Base-by-base conservation (phyloP, 2,329 filamentous ascomycete genomes). In the Aspergillus viridinutans region DNA sequence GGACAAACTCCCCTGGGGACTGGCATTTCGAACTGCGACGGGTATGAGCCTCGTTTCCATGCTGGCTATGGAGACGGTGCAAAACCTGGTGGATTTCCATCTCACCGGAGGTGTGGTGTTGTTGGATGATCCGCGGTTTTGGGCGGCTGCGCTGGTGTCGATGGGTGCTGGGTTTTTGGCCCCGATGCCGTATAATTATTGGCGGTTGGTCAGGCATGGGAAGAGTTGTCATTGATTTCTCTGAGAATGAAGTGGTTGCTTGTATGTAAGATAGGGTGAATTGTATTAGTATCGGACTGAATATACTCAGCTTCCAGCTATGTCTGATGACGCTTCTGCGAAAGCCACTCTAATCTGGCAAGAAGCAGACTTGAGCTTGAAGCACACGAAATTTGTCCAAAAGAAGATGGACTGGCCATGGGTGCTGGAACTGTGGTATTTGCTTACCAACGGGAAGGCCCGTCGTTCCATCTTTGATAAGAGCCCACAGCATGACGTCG, bases 21-120 rank as follows among this genome's bases (percentile, higher is more conserved):
- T 62, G 0, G 82, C 83, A 0, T 74, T 72, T 2, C 79, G 73
- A 48, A 84, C 82, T 0, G 83, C 83, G 0, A 77, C 79, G 23
- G 83, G 83, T 0, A 85, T 85, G 83, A 84, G 82, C 56, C 68
- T 83, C 50, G 78, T 84, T 9, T 84, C 82, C 0, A 85, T 85
- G 83, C 9, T 83, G 1, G 80, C 82, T 0, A 85, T 85, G 82
- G 82, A 85, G 64, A 59, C 74, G 3, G 81, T 78, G 0, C 78
- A 84, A 61, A 85, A 85, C 59, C 58, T 72, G 0, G 81, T 85
- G 3, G 83, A 85, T 58, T 84, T 80, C 56, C 76, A 81, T 56
- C 69, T 85, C 0, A 85, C 82, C 0, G 80, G 81, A 0, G 83
- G 82, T 0, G 64, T 75, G 1, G 77, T 84, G 1, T 69, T 73